Percentiles rank a stretch among this genome's conserved stretches.
Evolutionary conservation across 2,329 filamentous ascomycete species (phyloP).

Genomic region (Diplodia scrobiculata): DNA sequence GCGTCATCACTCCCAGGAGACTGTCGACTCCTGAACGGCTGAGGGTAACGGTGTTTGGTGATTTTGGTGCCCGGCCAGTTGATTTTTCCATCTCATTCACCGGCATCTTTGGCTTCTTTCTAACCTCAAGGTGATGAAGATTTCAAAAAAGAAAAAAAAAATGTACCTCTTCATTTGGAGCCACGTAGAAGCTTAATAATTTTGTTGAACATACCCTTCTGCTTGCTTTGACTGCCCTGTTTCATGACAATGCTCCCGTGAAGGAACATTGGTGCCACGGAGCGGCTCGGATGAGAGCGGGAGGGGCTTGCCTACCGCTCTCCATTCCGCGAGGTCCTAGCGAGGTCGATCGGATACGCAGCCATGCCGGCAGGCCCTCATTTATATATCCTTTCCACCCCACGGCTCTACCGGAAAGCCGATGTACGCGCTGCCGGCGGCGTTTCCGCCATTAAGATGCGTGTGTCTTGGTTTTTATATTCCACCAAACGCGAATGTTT

Average conservation of each 20-base stretch:
- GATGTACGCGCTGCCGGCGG: not conserved
- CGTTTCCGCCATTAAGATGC: not conserved
- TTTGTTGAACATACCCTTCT: not conserved
- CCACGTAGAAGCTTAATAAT: not conserved
- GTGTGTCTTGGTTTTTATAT: not conserved
- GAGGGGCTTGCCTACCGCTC: not conserved
- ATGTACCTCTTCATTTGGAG: not conserved
- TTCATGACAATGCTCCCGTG: not conserved
- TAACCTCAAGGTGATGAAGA: not conserved
- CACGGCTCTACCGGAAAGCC: not conserved
- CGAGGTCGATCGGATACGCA: not conserved
- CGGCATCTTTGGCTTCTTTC: not conserved
- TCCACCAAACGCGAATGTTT: not conserved
- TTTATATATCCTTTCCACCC: not conserved
- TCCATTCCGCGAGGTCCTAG: not conserved
- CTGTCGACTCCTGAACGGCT: not conserved
- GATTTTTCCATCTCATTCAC: not conserved
- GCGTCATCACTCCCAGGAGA: not conserved
- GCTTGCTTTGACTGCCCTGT: not conserved
- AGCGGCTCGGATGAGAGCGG: not conserved
- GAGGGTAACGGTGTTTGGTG: constrained; percentile 4
- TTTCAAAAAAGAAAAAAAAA: not conserved
- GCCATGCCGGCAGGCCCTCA: not conserved
- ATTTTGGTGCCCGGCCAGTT: constrained; percentile 7
- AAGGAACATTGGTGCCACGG: not conserved